Percentiles rank a stretch among this genome's conserved stretches.
phyloP scores from a whole-genome alignment of 2,329 filamentous ascomycete species.

The Exophiala sideris region DNA sequence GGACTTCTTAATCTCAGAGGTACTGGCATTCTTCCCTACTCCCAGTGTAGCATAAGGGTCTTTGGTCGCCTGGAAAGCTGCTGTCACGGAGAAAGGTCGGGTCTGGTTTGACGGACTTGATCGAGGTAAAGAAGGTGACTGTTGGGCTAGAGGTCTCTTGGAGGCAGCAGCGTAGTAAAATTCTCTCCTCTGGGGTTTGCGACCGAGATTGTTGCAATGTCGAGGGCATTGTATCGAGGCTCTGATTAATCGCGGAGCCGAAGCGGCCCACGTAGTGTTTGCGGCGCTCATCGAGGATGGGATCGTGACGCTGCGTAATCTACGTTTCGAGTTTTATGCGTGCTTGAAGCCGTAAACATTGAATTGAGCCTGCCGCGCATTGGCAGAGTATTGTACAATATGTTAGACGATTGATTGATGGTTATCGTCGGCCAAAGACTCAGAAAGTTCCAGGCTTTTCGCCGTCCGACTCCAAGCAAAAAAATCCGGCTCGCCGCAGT shows the following conservation, averaged over 20 bases:
- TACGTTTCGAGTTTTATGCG: background rate
- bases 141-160: conserved; percentile 28
- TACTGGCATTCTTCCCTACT: conserved; percentile 74
- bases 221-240: conserved; percentile 40
- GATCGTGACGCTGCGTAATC: background rate
- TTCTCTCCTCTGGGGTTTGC: conserved; percentile 36
- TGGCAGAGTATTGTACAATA: background rate
- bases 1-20: conserved; percentile 92
- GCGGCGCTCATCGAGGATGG: conserved; percentile 38
- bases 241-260: conserved; percentile 40
- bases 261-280: conserved; percentile 41
- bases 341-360: background rate
- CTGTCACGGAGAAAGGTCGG: conserved; percentile 41
- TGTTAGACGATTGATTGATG: background rate
- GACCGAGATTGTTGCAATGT: conserved; percentile 33
- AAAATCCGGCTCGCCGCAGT: conserved; percentile 14
- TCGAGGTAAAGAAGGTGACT: conserved; percentile 1
- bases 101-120: conserved; percentile 3
- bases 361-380: background rate
- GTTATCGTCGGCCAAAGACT: background rate
- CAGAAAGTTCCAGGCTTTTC: conserved; percentile 14
- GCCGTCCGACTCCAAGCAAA: background rate
- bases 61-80: conserved; percentile 64
- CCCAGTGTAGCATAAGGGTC: conserved; percentile 88
- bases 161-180: conserved; percentile 35